Evolutionary conservation across 495 filamentous ascomycete genomes (phyloP).

Genomic region (Rusavskia elegans): DNA sequence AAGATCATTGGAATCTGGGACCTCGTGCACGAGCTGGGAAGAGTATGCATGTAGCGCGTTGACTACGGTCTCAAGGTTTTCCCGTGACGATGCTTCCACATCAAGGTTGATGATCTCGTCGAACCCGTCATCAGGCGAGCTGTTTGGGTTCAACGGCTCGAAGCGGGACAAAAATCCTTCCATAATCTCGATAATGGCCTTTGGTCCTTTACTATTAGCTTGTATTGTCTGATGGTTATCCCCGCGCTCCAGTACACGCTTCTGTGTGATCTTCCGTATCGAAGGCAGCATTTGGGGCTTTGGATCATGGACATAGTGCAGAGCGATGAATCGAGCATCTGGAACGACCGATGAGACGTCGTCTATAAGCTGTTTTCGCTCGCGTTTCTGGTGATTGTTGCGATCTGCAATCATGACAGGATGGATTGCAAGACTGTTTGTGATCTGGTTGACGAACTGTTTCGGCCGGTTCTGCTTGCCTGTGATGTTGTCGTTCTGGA

Average conservation of each 20-base stretch:
- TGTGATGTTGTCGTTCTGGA: constrained; percentile 95
- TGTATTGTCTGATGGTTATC: constrained; percentile 98
- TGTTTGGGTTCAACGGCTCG: constrained; percentile 49
- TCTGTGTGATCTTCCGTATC: constrained; percentile 59
- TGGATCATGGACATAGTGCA: constrained; percentile 77
- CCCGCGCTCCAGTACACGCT: constrained; percentile 67
- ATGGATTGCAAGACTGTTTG: constrained; percentile 36
- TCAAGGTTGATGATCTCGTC: constrained; percentile 77
- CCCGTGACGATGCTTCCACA: constrained; percentile 54
- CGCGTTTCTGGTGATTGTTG: constrained; percentile 82
- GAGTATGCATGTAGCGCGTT: constrained; percentile 50
- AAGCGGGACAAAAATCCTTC: constrained; percentile 82
- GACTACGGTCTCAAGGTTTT: constrained; percentile 74
- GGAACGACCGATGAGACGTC: constrained; percentile 48
- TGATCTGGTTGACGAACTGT: constrained; percentile 52
- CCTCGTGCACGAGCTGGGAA: constrained; percentile 53
- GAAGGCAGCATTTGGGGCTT: constrained; percentile 34
- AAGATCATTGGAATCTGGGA: constrained; percentile 58
- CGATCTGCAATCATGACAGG: constrained; percentile 80
- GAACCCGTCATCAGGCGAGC: constrained; percentile 57
- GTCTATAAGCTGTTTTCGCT: constrained; percentile 71
- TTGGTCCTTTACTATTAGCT: constrained; percentile 43
- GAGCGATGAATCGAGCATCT: constrained; percentile 63
- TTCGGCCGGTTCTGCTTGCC: constrained; percentile 54
- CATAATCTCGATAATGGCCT: constrained; percentile 80